Evolutionary conservation across 2,329 filamentous ascomycete genomes (phyloP), one percentile per base, ranked within the genome.

Genomic region (Didymella exigua): DNA sequence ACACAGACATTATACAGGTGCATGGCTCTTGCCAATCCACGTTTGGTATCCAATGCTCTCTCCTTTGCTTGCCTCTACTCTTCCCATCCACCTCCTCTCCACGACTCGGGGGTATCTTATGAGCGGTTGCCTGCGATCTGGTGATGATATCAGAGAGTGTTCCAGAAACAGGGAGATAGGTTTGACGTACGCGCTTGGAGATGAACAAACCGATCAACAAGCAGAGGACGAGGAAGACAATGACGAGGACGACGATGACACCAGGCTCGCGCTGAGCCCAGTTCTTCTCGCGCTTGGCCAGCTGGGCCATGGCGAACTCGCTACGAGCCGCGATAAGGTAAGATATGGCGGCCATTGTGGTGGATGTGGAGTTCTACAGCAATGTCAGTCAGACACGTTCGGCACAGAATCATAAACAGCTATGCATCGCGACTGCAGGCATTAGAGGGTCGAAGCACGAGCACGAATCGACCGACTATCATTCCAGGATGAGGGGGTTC

Each of bases 211-310:
- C 63, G 50, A 81, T 59, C 43, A 88, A 69, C 23, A 84, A 79
- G 56, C 81, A 51, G 33, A 58, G 78, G 61, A 88, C 81, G 56
- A 85, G 65, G 66, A 83, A 83, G 71, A 86, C 77, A 63, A 88
- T 84, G 72, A 76, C 79, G 74, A 88, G 85, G 52, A 88, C 85
- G 60, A 87, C 76, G 45, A 88, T 78, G 59, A 87, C 84, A 72
- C 85, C 85, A 38, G 82, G 79, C 67, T 88, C 82, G 27, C 74
- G 66, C 57, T 73, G 63, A 21, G 85, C 83, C 82, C 83, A 88
- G 78, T 86, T 84, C 5, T 55, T 84, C 2, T 56, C 37, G 75
- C 85, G 81, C 77, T 81, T 85, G 67, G 76, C 69, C 58, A 86
- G 64, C 46, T 75, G 72, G 67, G 68, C 68, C 62, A 74, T 59